Conservation (phyloP, 495 filamentous ascomycete genomes). For the Bacidia gigantensis region DNA sequence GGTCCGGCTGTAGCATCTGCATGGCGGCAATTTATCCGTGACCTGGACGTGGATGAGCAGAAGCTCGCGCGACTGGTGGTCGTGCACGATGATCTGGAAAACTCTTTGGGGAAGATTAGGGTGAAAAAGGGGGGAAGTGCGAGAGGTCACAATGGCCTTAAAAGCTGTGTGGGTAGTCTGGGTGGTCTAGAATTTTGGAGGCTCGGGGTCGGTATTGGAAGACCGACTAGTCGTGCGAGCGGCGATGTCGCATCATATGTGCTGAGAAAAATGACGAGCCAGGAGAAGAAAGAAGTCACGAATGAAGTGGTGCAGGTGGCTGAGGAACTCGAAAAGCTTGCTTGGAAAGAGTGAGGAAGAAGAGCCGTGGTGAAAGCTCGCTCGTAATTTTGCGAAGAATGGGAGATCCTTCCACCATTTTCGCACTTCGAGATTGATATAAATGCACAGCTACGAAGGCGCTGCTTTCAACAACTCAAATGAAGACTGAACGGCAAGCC, state of each 20-base stretch:
- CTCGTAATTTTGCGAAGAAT: no score
- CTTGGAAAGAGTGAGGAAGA: neutral
- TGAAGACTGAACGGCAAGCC: neutral
- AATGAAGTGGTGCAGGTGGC: conserved; percentile 37
- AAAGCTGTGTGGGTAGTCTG: conserved; percentile 44
- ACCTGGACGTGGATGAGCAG: conserved; percentile 23
- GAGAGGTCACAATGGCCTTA: conserved; percentile 69
- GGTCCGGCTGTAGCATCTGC: conserved; percentile 36
- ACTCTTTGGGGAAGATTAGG: conserved; percentile 48
- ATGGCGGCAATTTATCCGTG: conserved; percentile 26
- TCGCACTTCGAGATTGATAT: no score
- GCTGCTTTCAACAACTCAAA: neutral
- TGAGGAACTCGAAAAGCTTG: conserved; percentile 27
- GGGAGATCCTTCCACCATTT: no score
- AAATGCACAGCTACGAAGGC: no score
- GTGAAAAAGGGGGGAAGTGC: conserved; percentile 42
- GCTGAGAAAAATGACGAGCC: conserved; percentile 42
- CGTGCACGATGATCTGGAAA: conserved; percentile 75
- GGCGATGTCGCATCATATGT: conserved; percentile 52
- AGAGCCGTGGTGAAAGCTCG: no score
- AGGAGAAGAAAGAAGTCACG: conserved; percentile 37
- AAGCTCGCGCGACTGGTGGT: conserved; percentile 44
- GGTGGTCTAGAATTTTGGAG: conserved; percentile 23
- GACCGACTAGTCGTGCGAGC: conserved; percentile 45
- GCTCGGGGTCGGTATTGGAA: conserved; percentile 59